Percentiles rank a stretch among this genome's conserved stretches.
These are phyloP conservation scores for Podaxis sp. DNA, from an alignment of 768 basidiomycete species.

Conservation along the genomic window DNA sequence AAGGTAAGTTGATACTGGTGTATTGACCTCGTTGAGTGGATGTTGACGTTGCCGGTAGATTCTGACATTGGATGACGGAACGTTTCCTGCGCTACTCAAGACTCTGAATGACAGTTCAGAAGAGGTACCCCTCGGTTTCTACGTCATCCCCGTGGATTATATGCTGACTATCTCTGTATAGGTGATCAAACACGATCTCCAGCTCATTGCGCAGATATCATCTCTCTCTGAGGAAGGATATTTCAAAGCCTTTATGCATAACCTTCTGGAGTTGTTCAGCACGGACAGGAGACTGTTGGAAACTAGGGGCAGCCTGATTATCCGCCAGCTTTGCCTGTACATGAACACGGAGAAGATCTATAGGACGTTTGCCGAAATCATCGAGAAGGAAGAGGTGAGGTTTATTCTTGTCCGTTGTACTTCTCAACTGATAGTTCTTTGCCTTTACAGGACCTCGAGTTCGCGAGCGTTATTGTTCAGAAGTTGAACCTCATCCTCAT, in stretches of 20 bases:
- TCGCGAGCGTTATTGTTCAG: conserved; percentile 96
- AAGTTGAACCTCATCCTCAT: conserved; percentile 96
- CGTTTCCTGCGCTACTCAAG: conserved; percentile 93
- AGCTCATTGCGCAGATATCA: conserved; percentile 94
- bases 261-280: conserved; percentile 90
- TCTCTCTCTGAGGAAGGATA: conserved; percentile 93
- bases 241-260: conserved; percentile 94
- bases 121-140: conserved; percentile 48
- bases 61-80: conserved; percentile 92
- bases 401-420: background rate
- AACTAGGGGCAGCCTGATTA: conserved; percentile 90
- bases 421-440: background rate
- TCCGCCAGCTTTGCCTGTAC: conserved; percentile 89
- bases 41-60: conserved; percentile 47
- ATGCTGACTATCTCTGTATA: conserved; percentile 23
- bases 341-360: conserved; percentile 96
- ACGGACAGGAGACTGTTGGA: conserved; percentile 90
- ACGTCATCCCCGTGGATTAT: background rate
- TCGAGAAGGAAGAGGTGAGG: conserved; percentile 95
- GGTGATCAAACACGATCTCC: conserved; percentile 96
- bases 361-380: conserved; percentile 90
- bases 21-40: background rate
- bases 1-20: conserved; percentile 49
- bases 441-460: conserved; percentile 79
- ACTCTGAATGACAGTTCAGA: conserved; percentile 95